phyloP scores from a whole-genome alignment of 352 stramenopile species.

The Stramenopiles sp. region DNA sequence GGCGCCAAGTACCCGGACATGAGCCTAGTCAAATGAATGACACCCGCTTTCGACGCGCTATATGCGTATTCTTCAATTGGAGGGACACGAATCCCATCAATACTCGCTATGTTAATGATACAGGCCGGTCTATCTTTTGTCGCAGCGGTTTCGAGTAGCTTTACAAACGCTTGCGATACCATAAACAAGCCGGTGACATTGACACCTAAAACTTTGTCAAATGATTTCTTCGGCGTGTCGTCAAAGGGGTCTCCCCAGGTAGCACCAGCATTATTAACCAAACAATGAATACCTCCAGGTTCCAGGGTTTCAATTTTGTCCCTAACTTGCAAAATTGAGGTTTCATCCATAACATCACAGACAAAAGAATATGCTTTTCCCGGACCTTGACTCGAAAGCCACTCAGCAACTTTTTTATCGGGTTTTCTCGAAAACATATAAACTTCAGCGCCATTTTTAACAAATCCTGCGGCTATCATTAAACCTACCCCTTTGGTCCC shows the following conservation, averaged over 20 bases:
- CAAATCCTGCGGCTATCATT: conserved; percentile 83
- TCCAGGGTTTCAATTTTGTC: conserved; percentile 45
- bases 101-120: conserved; percentile 49
- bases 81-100: conserved; percentile 27
- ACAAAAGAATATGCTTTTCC: background rate
- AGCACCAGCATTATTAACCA: conserved; percentile 77
- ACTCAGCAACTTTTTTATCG: conserved; percentile 27
- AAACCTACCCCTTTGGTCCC: conserved; percentile 73
- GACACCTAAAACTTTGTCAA: conserved; percentile 66
- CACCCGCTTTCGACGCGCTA: conserved; percentile 73
- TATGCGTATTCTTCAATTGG: conserved; percentile 72
- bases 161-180: conserved; percentile 60
- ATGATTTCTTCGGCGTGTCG: conserved; percentile 41
- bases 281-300: conserved; percentile 49
- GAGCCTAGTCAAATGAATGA: conserved; percentile 76
- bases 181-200: conserved; percentile 87
- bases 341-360: conserved; percentile 51
- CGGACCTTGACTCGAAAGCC: conserved; percentile 16
- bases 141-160: conserved; percentile 50
- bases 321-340: conserved; percentile 52
- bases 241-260: conserved; percentile 39
- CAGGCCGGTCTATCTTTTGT: conserved; percentile 32
- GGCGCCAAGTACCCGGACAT: conserved; percentile 64
- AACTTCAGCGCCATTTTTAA: conserved; percentile 67
- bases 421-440: conserved; percentile 63